Base-by-base conservation (phyloP, 192 early-diverging fungal genomes). In the Radiomyces spectabilis region DNA sequence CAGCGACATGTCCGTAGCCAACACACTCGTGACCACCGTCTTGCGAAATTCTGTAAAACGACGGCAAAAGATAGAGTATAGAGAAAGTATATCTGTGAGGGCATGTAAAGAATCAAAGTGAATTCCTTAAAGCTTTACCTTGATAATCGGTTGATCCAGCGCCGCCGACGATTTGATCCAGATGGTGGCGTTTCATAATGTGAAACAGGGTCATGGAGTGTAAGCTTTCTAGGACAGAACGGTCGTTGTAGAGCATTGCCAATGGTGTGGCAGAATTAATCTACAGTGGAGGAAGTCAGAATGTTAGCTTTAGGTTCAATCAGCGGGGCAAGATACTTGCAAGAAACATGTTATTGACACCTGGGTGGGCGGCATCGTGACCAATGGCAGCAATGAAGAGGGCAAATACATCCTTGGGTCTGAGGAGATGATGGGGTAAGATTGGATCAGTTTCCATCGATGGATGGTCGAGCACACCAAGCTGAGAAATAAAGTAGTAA, bases 341-440 rank as follows among this genome's bases (percentile, higher is more conserved):
- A 76, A 98, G 82, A 58, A 94, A 98, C 53, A 81, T 79, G 68
- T 98, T 98, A 72, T 91, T 95, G 29, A 95, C 86, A 15, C 95
- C 95, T 10, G 93, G 95, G 66, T 98, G 95, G 13, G 82, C 87
- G 33, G 88, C 76, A 65, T 91, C 89, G 54, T 91, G 89, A 37
- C 85, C 85, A 51, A 91, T 83, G 16, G 81, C 81, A 26, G 87
- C 82, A 2, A 91, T 71, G 6, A 92, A 66, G 8, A 89, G 69
- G 2, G 87, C 88, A 64, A 89, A 81, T n/a, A 74, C 73, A 40
- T 89, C 85, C 3, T 70, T 74, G 1, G 75, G 64, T n/a, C 66
- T 55, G 22, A 83, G 51, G 21, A 72, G 59, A 31, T 75, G 31
- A 55, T 70, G 52, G 55, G 72, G 37, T n/a, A 24, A 40, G 35